Evolutionary conservation across 2,329 filamentous ascomycete genomes (phyloP), one percentile per base, ranked within the genome.

Genomic region (Canariomyces notabilis): DNA sequence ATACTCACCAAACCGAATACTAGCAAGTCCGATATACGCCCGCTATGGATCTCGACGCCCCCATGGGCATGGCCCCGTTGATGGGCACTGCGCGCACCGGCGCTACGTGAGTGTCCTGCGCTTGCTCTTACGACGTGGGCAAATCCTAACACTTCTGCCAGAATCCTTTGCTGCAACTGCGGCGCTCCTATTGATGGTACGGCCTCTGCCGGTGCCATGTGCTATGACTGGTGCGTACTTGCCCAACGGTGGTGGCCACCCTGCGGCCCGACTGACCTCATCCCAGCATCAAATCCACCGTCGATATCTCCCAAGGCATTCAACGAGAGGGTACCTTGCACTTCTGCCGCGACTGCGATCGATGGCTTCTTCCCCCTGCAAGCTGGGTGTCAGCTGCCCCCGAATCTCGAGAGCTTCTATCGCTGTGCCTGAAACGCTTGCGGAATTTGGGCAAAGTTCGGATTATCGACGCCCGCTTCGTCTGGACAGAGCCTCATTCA

Each of bases 401-500:
- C 45, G 93, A 98, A 69, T 95, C 89, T 35, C 83, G 90, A 69
- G 93, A 98, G 71, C 76, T 98, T 48, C 77, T 98, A 43, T 90
- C 93, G 5, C 72, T 98, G 37, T 98, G 93, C 67, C 74, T 98
- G 56, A 84, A 89, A 63, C 94, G 93, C 67, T 70, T 98, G 53
- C 77, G 87, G 54, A 90, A 90, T 22, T 71, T 98, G 53, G 82
- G 84, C 65, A 95, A 93, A 72, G 87, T 95, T 57, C 80, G 93
- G 51, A 93, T 98, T 61, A 90, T 96, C 61, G 93, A 98, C 64
- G 93, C 93, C 37, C 87, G 82, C 60, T 98, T 97, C 64, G 87
- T 97, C 63, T 98, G 93, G 93, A 98, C 93, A 1, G 93, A 98
- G 68, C 91, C 93, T 9, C 93, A 98, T 71, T 96, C 90, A 59